phyloP scores from a whole-genome alignment of 345 rosid genomes.

The Brassica cretica region DNA sequence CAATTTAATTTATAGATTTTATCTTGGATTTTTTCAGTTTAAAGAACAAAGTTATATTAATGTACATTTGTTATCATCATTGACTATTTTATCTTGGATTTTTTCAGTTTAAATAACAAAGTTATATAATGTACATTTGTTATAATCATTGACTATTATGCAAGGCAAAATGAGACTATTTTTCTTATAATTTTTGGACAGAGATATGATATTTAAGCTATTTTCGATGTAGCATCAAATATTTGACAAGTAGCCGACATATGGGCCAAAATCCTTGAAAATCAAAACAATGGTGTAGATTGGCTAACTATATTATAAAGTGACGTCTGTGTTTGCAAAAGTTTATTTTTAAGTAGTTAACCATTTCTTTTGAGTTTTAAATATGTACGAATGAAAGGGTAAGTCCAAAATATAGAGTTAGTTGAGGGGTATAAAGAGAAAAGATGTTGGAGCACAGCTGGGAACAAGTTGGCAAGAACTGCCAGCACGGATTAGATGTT shows the following conservation, averaged over 20 bases:
- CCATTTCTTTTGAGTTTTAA: background rate
- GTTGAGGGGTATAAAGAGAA: slow-evolving; percentile 30
- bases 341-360: background rate
- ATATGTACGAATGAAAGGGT: slow-evolving; percentile 21
- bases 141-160: background rate
- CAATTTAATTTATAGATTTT: background rate
- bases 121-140: background rate
- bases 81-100: too few relatives aligned
- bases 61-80: too few relatives aligned
- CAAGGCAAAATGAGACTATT: background rate
- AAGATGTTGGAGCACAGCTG: slow-evolving; percentile 52
- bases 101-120: background rate
- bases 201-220: background rate
- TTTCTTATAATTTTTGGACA: background rate
- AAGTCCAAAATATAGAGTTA: background rate
- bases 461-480: slow-evolving; percentile 51
- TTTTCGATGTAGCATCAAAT: background rate
- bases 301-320: background rate
- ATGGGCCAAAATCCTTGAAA: background rate
- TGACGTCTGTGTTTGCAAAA: background rate
- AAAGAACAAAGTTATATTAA: background rate
- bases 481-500: slow-evolving; percentile 46
- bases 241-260: background rate
- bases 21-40: background rate
- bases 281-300: background rate